phyloP scores from a whole-genome alignment of 106 monocot genomes.

The Vanilla planifolia region DNA sequence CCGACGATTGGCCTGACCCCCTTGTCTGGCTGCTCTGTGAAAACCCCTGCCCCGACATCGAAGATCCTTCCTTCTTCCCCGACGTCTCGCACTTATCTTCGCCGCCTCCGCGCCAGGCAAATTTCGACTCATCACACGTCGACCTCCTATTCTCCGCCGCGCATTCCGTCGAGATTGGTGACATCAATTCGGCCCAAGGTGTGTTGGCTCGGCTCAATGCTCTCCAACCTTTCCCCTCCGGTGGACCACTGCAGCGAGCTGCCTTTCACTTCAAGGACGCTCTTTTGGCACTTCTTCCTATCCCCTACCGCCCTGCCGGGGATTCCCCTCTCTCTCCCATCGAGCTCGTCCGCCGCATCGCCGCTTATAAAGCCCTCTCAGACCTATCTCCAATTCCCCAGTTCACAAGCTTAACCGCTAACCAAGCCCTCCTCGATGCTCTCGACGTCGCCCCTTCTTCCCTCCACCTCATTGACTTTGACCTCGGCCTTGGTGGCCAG shows the following conservation, averaged over 20 bases:
- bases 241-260: conserved; percentile 45
- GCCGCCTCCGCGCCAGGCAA: neutral
- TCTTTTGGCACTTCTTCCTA: conserved; percentile 37
- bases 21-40: conserved; percentile 25
- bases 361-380: conserved; percentile 50
- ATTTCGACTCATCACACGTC: conserved; percentile 14
- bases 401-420: conserved; percentile 77
- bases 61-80: conserved; percentile 5
- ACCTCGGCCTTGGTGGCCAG: conserved; percentile 82
- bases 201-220: conserved; percentile 75
- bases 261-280: conserved; percentile 65
- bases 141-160: conserved; percentile 43
- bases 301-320: conserved; percentile 2
- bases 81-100: neutral
- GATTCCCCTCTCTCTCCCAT: conserved; percentile 22
- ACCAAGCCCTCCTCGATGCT: conserved; percentile 65
- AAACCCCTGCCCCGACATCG: neutral
- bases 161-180: conserved; percentile 36
- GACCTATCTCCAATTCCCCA: conserved; percentile 66
- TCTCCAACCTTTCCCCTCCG: conserved; percentile 14
- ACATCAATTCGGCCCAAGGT: conserved; percentile 24
- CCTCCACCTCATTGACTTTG: conserved; percentile 81
- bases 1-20: conserved; percentile 36
- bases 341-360: conserved; percentile 50
- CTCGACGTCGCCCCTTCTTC: conserved; percentile 20